phyloP scores from a whole-genome alignment of 306 rosid species.

The Fragaria ananassa region DNA sequence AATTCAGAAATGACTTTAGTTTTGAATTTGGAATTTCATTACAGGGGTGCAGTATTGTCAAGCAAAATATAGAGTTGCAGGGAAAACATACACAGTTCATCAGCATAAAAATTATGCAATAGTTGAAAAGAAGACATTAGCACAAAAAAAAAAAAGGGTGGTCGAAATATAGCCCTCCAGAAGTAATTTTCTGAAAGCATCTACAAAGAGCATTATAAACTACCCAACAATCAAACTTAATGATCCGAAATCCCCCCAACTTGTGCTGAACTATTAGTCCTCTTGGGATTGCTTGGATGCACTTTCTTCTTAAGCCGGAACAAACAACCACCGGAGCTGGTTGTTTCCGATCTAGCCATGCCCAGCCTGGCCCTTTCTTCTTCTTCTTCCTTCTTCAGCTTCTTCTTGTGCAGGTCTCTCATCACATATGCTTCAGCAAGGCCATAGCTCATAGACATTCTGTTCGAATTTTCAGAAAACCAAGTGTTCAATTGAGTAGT shows the following conservation, averaged over 20 bases:
- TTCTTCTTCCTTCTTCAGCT: conserved; percentile 31
- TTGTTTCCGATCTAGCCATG: neutral
- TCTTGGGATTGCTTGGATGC: conserved; percentile 14
- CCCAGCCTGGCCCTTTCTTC: conserved; percentile 20
- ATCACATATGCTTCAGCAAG: conserved; percentile 44
- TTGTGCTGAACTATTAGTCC: neutral
- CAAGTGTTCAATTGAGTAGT: neutral
- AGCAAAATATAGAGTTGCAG: neutral
- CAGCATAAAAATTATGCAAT: neutral
- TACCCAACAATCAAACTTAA: neutral
- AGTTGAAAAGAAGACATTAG: too few species aligned
- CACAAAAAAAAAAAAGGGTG: too few species aligned
- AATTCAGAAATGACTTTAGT: too few species aligned
- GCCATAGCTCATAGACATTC: conserved; percentile 26
- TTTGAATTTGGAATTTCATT: too few species aligned
- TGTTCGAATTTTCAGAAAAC: neutral
- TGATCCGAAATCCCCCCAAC: neutral
- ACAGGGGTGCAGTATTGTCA: neutral
- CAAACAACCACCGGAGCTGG: conserved; percentile 38
- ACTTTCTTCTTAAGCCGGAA: conserved; percentile 16
- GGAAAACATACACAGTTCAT: neutral
- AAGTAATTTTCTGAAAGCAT: neutral
- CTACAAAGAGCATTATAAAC: neutral
- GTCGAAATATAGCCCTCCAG: neutral
- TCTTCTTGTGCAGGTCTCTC: conserved; percentile 38